Conservation (phyloP, 768 basidiomycete species). For the Psilocybe sp. region DNA sequence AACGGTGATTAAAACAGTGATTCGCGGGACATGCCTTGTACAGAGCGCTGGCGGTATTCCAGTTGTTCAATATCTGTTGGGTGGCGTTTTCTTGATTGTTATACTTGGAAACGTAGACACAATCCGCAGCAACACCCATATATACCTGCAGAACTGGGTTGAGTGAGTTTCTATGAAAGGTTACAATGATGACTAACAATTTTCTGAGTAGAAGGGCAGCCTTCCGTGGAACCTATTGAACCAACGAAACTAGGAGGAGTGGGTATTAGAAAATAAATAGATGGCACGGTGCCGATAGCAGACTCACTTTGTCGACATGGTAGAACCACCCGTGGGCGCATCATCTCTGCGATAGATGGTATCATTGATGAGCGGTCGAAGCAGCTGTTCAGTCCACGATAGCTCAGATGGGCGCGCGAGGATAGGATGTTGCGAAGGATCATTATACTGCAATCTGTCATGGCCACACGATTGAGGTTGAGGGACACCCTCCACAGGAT, state of each 20-base stretch:
- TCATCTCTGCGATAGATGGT: constrained; percentile 49
- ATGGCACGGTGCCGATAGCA: constrained; percentile 2
- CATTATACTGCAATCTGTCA: constrained; percentile 68
- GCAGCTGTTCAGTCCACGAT: constrained; percentile 41
- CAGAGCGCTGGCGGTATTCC: constrained; percentile 75
- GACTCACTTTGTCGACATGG: constrained; percentile 54
- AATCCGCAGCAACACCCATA: constrained; percentile 89
- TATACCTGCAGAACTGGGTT: constrained; percentile 40
- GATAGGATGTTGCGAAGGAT: constrained; percentile 51
- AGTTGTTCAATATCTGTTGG: constrained; percentile 69
- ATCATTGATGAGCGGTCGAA: constrained; percentile 32
- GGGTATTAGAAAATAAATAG: constrained; percentile 5
- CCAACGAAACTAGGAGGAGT: constrained; percentile 53
- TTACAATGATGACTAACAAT: constrained; percentile 42
- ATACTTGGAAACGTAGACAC: constrained; percentile 68
- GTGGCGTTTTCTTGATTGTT: constrained; percentile 66
- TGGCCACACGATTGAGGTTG: constrained; percentile 58
- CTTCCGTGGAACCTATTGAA: constrained; percentile 63
- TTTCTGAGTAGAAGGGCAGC: constrained; percentile 73
- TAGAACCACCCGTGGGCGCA: constrained; percentile 48
- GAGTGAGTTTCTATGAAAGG: constrained; percentile 2
- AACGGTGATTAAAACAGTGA: not conserved
- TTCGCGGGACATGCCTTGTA: constrained; percentile 49
- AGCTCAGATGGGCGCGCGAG: constrained; percentile 30
- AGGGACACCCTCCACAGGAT: constrained; percentile 14